Conservation (phyloP, 2,329 filamentous ascomycete genomes). For the Curvularia sp. region DNA sequence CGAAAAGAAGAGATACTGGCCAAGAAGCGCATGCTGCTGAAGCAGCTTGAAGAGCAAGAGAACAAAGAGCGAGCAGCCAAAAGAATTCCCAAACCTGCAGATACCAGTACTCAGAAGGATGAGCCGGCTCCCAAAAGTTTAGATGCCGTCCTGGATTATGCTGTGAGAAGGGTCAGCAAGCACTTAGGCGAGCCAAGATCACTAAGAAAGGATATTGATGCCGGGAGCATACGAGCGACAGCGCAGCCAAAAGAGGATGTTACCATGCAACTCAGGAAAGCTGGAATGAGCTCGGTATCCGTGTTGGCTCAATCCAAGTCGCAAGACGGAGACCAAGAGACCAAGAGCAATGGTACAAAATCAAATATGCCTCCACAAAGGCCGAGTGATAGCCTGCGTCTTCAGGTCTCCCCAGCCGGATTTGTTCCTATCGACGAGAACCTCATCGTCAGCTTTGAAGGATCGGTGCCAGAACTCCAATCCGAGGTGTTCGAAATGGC, state of each 20-base stretch:
- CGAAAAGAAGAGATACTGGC: not conserved
- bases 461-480: constrained; percentile 26
- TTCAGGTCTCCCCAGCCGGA: constrained; percentile 19
- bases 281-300: not conserved
- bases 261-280: not conserved
- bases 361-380: not conserved
- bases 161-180: not conserved
- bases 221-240: not conserved
- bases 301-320: not conserved
- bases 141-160: constrained; percentile 11
- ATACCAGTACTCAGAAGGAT: not conserved
- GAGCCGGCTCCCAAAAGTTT: not conserved
- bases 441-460: constrained; percentile 29
- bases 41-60: constrained; percentile 4
- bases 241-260: not conserved
- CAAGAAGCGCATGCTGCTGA: constrained; percentile 2
- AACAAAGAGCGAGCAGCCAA: not conserved
- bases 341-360: too few relatives aligned
- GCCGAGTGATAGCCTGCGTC: constrained; percentile 21
- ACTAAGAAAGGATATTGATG: not conserved
- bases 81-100: not conserved
- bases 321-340: not conserved
- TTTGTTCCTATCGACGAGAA: constrained; percentile 28
- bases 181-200: too few relatives aligned
- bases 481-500: constrained; percentile 30